Evolutionary conservation across 2,329 filamentous ascomycete species (phyloP).

Genomic region (Cladophialophora yegresii): DNA sequence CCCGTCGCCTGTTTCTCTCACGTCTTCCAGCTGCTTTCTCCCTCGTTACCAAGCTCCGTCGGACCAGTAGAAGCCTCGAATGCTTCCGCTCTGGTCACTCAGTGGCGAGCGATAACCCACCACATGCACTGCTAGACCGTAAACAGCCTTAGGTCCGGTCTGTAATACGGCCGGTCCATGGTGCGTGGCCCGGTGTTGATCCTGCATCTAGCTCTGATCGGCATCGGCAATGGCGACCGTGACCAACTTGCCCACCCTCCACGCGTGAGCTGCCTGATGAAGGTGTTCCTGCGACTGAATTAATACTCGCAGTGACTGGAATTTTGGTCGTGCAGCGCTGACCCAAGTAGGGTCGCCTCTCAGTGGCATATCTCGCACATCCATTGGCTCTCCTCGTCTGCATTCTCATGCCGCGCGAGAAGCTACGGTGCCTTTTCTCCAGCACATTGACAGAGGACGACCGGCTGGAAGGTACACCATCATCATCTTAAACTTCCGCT

Average conservation of each 20-base stretch:
- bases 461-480: slow-evolving; percentile 10
- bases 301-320: neutral
- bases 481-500: neutral
- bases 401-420: neutral
- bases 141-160: slow-evolving; percentile 22
- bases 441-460: neutral
- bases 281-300: slow-evolving; percentile 1
- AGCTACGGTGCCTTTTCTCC: neutral
- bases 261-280: neutral
- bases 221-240: slow-evolving; percentile 16
- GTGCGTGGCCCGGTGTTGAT: slow-evolving; percentile 31
- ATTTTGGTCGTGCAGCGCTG: slow-evolving; percentile 16
- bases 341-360: slow-evolving; percentile 15
- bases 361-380: neutral
- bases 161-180: slow-evolving; percentile 26
- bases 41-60: neutral
- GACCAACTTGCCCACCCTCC: slow-evolving; percentile 9
- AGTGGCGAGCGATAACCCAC: slow-evolving; percentile 17
- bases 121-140: slow-evolving; percentile 16
- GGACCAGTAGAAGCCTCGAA: slow-evolving; percentile 4
- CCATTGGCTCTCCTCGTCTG: slow-evolving; percentile 4
- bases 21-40: neutral
- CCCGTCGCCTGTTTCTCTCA: neutral
- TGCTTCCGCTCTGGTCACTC: slow-evolving; percentile 23
- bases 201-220: slow-evolving; percentile 27